phyloP scores from a whole-genome alignment of 345 rosid genomes.

The Cochlearia excelsa region DNA sequence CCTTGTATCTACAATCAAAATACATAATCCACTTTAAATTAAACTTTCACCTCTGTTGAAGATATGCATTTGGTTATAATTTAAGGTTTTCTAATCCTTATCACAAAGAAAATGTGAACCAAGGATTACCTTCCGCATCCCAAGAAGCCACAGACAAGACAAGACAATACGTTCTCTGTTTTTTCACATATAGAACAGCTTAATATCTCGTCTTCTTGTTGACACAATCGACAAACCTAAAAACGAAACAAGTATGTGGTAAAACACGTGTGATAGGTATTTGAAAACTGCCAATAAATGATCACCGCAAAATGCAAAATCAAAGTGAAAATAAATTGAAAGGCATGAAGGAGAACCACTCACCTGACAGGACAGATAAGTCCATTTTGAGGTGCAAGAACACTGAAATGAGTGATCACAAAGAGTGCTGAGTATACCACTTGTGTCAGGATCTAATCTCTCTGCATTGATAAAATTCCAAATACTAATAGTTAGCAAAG shows the following conservation, averaged over 20 bases:
- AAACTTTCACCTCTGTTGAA: constrained; percentile 9
- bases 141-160: constrained; percentile 86
- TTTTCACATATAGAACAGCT: constrained; percentile 81
- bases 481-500: neutral
- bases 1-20: constrained; percentile 68
- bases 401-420: constrained; percentile 98
- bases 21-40: neutral
- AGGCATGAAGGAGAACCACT: constrained; percentile 21
- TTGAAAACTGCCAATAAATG: too few species aligned
- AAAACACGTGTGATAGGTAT: constrained; percentile 1
- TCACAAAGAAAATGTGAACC: neutral
- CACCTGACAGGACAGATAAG: constrained; percentile 86
- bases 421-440: constrained; percentile 75
- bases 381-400: constrained; percentile 92
- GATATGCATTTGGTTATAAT: neutral
- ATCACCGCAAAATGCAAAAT: neutral
- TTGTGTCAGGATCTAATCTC: constrained; percentile 89
- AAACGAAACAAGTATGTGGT: constrained; percentile 12
- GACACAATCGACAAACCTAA: constrained; percentile 87
- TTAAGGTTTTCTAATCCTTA: constrained; percentile 1
- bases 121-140: constrained; percentile 88
- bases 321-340: constrained; percentile 7
- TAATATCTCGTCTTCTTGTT: constrained; percentile 77
- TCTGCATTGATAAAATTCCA: constrained; percentile 40
- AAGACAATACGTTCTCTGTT: constrained; percentile 79